Evolutionary conservation across 805 yeast genomes (phyloP).

Genomic region (Candida silvatica): DNA sequence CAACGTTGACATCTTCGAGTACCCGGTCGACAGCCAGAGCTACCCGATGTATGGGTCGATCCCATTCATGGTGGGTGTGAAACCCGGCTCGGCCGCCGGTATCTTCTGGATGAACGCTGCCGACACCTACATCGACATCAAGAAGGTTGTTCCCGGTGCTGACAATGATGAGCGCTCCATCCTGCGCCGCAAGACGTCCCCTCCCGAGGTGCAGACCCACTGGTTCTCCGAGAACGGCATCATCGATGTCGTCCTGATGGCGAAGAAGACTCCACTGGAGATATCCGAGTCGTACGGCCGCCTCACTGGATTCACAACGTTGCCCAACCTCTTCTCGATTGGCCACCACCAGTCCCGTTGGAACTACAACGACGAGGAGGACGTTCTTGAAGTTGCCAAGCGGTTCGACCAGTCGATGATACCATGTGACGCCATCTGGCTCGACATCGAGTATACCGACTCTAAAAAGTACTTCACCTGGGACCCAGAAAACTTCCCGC

Average conservation of each 20-base stretch:
- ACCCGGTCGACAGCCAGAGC: conserved; percentile 62
- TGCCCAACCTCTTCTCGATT: conserved; percentile 72
- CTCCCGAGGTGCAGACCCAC: conserved; percentile 40
- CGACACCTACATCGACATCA: conserved; percentile 81
- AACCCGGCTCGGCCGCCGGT: conserved; percentile 53
- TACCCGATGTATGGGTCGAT: conserved; percentile 94
- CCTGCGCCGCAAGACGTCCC: neutral
- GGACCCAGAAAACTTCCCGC: conserved; percentile 66
- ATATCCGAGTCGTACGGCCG: conserved; percentile 54
- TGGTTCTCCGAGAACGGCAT: conserved; percentile 94
- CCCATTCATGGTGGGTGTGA: conserved; percentile 75
- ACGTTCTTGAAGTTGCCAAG: conserved; percentile 63
- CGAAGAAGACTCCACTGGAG: conserved; percentile 40
- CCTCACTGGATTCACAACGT: conserved; percentile 61
- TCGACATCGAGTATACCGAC: conserved; percentile 89
- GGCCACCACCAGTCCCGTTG: conserved; percentile 97
- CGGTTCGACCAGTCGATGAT: conserved; percentile 66
- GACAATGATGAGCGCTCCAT: conserved; percentile 6
- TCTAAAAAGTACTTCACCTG: conserved; percentile 87
- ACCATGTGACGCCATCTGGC: conserved; percentile 91
- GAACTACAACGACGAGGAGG: conserved; percentile 88
- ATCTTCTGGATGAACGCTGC: conserved; percentile 91
- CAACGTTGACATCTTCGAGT: conserved; percentile 94
- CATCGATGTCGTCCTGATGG: conserved; percentile 67
- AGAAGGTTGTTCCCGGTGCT: conserved; percentile 19